Evolutionary conservation across 495 filamentous ascomycete genomes (phyloP).

Genomic region (Xylaria venustula): DNA sequence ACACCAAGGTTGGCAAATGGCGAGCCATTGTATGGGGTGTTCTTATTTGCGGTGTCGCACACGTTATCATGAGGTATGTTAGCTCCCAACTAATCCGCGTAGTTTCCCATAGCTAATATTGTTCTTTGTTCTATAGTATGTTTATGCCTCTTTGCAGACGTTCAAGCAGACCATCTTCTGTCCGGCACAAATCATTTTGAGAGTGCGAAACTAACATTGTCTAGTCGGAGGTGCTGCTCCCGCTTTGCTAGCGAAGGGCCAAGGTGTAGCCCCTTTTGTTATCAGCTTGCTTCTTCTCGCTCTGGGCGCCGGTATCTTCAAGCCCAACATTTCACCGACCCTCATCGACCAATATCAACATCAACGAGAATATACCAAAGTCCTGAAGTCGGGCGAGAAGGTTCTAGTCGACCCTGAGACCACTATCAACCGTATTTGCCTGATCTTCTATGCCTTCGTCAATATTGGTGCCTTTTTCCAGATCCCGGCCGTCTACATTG

Average conservation of each 20-base stretch:
- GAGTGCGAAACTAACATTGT: no score
- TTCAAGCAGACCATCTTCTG: slow-evolving; percentile 60
- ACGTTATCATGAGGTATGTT: slow-evolving; percentile 63
- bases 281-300: slow-evolving; percentile 56
- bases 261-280: slow-evolving; percentile 57
- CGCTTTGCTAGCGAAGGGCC: no score
- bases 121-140: no score
- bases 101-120: no score
- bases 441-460: slow-evolving; percentile 70
- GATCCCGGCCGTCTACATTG: slow-evolving; percentile 47
- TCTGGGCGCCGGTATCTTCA: slow-evolving; percentile 59
- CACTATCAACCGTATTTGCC: slow-evolving; percentile 67
- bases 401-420: slow-evolving; percentile 74
- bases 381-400: slow-evolving; percentile 65
- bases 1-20: slow-evolving; percentile 57
- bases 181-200: slow-evolving; percentile 53
- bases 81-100: no score
- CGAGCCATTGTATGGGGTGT: slow-evolving; percentile 62
- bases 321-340: slow-evolving; percentile 63
- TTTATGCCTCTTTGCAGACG: no score
- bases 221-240: no score
- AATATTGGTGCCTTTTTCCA: slow-evolving; percentile 68
- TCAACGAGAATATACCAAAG: slow-evolving; percentile 56
- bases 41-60: slow-evolving; percentile 56
- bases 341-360: slow-evolving; percentile 73